These are phyloP conservation scores for Erysimum cheiranthoides DNA, from an alignment of 345 rosid genomes.

Conservation along the genomic window DNA sequence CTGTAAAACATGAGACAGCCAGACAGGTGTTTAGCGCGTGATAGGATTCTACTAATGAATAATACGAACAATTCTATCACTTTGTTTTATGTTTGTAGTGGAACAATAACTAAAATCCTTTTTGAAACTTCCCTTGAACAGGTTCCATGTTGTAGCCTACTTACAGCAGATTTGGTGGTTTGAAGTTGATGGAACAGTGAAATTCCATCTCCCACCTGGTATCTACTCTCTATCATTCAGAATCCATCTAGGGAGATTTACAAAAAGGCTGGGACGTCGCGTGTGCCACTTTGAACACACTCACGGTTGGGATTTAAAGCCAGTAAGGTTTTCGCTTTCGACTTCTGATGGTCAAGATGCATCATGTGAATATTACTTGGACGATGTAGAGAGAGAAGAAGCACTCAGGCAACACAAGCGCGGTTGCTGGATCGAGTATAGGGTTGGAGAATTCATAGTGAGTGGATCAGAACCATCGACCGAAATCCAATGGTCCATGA, in stretches of 20 bases:
- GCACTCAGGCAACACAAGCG: slow-evolving; percentile 70
- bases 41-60: not conserved
- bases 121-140: slow-evolving; percentile 40
- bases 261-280: slow-evolving; percentile 74
- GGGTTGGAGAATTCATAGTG: slow-evolving; percentile 80
- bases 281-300: slow-evolving; percentile 71
- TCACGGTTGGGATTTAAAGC: slow-evolving; percentile 92
- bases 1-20: not conserved
- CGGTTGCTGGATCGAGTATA: slow-evolving; percentile 88
- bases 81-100: slow-evolving; percentile 12
- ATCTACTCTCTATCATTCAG: slow-evolving; percentile 76
- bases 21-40: not conserved
- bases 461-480: slow-evolving; percentile 60
- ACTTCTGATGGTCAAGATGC: slow-evolving; percentile 79
- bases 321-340: slow-evolving; percentile 64
- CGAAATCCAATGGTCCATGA: slow-evolving; percentile 84
- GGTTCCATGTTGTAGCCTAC: slow-evolving; percentile 83
- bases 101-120: not conserved
- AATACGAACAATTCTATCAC: not conserved
- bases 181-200: slow-evolving; percentile 85
- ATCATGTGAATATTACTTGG: slow-evolving; percentile 63
- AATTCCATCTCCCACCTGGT: slow-evolving; percentile 85
- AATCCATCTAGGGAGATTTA: slow-evolving; percentile 84
- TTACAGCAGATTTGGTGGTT: slow-evolving; percentile 98
- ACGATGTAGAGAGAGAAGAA: slow-evolving; percentile 58